Conservation (phyloP, 805 yeast species). For the Ogataea nonfermentans region DNA sequence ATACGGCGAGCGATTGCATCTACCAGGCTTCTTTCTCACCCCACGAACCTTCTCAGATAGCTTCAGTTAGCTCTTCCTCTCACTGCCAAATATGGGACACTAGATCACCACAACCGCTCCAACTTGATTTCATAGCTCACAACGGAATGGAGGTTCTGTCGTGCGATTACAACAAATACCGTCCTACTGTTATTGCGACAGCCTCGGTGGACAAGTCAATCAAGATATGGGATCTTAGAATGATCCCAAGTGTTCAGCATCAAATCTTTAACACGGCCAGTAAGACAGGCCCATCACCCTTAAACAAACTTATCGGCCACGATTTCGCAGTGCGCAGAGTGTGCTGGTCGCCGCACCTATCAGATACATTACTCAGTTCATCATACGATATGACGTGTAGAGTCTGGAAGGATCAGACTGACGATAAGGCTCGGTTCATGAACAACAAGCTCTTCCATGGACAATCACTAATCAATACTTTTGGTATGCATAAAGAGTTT, state of each 20-base stretch:
- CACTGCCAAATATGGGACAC: constrained; percentile 80
- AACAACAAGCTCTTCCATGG: constrained; percentile 49
- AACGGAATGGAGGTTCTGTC: constrained; percentile 76
- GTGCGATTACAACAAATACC: constrained; percentile 90
- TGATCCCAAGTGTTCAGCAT: constrained; percentile 41
- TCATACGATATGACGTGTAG: constrained; percentile 93
- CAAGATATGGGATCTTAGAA: constrained; percentile 85
- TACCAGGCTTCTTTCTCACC: constrained; percentile 83
- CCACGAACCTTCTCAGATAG: constrained; percentile 67
- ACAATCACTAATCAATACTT: constrained; percentile 54
- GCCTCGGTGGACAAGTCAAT: constrained; percentile 90
- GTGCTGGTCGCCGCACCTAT: constrained; percentile 85
- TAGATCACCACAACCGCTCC: constrained; percentile 61
- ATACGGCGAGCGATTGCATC: constrained; percentile 54
- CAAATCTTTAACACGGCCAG: constrained; percentile 42
- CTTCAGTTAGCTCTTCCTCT: constrained; percentile 74
- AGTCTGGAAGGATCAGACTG: constrained; percentile 77
- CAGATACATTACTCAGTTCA: constrained; percentile 66
- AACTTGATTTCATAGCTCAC: constrained; percentile 65
- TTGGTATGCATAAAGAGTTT: constrained; percentile 78
- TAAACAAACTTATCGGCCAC: constrained; percentile 80
- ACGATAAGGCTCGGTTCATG: constrained; percentile 50
- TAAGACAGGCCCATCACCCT: constrained; percentile 59
- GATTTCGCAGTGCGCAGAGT: constrained; percentile 83
- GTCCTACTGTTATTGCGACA: constrained; percentile 74